Evolutionary conservation across 2,329 filamentous ascomycete species (phyloP).

Genomic region (Venturia carpophila): DNA sequence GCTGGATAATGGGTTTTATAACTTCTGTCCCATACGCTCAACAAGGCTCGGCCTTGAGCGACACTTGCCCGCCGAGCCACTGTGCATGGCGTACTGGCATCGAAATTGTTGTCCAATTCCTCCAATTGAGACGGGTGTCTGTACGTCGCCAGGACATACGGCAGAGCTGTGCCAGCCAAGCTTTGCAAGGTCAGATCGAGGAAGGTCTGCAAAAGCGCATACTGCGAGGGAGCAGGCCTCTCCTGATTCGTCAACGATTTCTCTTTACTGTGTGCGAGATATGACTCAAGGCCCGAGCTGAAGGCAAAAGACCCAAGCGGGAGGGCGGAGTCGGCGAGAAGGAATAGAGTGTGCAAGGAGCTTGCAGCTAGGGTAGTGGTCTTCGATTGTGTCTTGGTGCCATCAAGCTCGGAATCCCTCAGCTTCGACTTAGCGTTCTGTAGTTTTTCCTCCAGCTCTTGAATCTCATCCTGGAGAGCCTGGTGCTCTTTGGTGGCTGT

Average conservation of each 20-base stretch:
- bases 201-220: slow-evolving; percentile 44
- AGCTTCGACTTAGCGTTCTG: slow-evolving; percentile 42
- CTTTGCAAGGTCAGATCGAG: slow-evolving; percentile 62
- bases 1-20: slow-evolving; percentile 37
- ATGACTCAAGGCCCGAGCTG: slow-evolving; percentile 74
- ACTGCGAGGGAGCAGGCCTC: slow-evolving; percentile 24
- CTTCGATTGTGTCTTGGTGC: slow-evolving; percentile 14
- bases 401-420: slow-evolving; percentile 23
- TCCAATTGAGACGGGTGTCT: slow-evolving; percentile 45
- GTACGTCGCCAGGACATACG: slow-evolving; percentile 65
- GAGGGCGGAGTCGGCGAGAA: slow-evolving; percentile 73
- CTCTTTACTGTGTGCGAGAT: slow-evolving; percentile 55
- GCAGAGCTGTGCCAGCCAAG: slow-evolving; percentile 63
- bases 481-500: slow-evolving; percentile 18
- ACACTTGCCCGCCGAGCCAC: slow-evolving; percentile 68
- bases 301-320: slow-evolving; percentile 84
- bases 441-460: slow-evolving; percentile 47
- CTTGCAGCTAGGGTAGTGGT: slow-evolving; percentile 20
- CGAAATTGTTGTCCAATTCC: slow-evolving; percentile 63
- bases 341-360: slow-evolving; percentile 58
- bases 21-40: slow-evolving; percentile 69
- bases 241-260: slow-evolving; percentile 25
- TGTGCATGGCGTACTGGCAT: slow-evolving; percentile 70
- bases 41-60: slow-evolving; percentile 66
- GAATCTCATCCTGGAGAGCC: slow-evolving; percentile 46